Conservation (phyloP, 768 basidiomycete genomes). For the Rhodotorula sphaerocarpa region DNA sequence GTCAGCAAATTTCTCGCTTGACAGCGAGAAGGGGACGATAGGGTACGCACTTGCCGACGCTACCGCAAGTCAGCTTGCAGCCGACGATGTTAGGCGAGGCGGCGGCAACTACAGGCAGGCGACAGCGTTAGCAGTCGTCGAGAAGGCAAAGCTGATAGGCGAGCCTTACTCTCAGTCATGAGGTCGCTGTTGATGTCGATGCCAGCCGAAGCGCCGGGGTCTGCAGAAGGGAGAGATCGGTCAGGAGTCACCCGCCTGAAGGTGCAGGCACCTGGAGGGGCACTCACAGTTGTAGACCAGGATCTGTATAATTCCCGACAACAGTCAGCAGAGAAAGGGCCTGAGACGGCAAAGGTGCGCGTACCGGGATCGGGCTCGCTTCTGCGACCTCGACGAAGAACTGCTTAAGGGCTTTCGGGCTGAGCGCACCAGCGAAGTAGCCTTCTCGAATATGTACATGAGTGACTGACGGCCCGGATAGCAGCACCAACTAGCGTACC, state of each 20-base stretch:
- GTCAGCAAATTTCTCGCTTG: neutral
- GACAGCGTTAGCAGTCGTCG: too few species aligned
- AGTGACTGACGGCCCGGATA: too few species aligned
- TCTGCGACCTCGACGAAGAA: slow-evolving; percentile 69
- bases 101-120: slow-evolving; percentile 11
- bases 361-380: slow-evolving; percentile 72
- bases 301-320: neutral
- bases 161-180: slow-evolving; percentile 49
- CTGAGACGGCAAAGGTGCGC: slow-evolving; percentile 60
- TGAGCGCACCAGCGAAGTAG: slow-evolving; percentile 43
- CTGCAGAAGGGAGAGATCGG: slow-evolving; percentile 49
- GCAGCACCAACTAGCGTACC: slow-evolving; percentile 35
- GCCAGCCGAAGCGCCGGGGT: slow-evolving; percentile 77
- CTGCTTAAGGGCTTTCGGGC: slow-evolving; percentile 61
- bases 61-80: slow-evolving; percentile 88
- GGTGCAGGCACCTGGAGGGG: neutral
- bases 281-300: slow-evolving; percentile 21
- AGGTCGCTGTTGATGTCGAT: slow-evolving; percentile 86
- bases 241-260: neutral
- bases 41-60: slow-evolving; percentile 51
- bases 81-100: slow-evolving; percentile 48
- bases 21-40: neutral
- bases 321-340: neutral
- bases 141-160: too few species aligned
- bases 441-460: neutral